A percentile compares a stretch with the other conserved stretches of the same genome.
These are phyloP conservation scores for Aegilops umbellulata DNA, from an alignment of 176 grass and related monocot genomes.

Conservation along the genomic window DNA sequence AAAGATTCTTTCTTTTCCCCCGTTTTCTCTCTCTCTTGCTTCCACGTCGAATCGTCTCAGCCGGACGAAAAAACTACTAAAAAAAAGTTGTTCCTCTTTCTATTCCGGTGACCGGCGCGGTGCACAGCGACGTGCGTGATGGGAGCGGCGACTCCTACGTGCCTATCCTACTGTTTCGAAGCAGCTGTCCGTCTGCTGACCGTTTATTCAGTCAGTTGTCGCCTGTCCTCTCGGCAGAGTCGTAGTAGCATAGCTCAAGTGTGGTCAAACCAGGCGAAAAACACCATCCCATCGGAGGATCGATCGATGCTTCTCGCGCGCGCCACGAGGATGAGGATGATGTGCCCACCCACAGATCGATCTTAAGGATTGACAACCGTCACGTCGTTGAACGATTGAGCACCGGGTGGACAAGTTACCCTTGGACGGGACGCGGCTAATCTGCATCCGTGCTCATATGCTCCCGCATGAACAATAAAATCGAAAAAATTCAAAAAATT, in stretches of 20 bases:
- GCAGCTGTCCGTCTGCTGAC: neutral
- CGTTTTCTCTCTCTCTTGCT: neutral
- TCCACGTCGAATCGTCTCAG: neutral
- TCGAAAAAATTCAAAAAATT: too few species aligned
- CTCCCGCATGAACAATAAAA: too few species aligned
- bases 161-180: neutral
- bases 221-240: neutral
- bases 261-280: neutral
- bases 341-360: too few species aligned
- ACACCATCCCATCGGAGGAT: fast-evolving
- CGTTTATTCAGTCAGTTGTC: neutral
- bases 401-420: too few species aligned
- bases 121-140: neutral
- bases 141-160: neutral
- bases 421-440: too few species aligned
- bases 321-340: neutral
- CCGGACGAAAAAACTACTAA: neutral
- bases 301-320: neutral
- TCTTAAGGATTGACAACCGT: neutral
- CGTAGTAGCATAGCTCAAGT: neutral
- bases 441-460: too few species aligned
- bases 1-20: too few species aligned
- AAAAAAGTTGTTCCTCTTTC: neutral
- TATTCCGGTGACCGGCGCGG: neutral
- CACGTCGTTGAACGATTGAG: neutral